Conservation (phyloP, 129 eudicot species). For the Centrapalus pauciflorus region DNA sequence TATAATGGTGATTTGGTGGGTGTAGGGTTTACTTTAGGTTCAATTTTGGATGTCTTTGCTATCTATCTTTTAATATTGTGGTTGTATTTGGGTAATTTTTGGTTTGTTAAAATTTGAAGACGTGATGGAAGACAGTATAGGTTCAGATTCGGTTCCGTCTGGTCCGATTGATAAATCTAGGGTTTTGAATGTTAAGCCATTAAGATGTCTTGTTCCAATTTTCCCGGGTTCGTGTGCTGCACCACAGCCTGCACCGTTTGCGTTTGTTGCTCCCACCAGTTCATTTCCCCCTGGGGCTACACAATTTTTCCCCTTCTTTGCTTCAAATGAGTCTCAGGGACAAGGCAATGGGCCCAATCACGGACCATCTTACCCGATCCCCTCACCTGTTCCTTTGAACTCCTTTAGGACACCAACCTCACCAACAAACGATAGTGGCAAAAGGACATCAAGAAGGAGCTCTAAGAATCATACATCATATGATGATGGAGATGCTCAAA, state of each 20-base stretch:
- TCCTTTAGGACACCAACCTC: slow-evolving; percentile 23
- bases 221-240: slow-evolving; percentile 31
- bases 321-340: slow-evolving; percentile 20
- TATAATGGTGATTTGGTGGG: slow-evolving; percentile 1
- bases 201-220: slow-evolving; percentile 45
- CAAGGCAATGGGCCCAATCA: slow-evolving; percentile 1
- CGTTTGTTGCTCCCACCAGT: slow-evolving; percentile 41
- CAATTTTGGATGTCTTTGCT: neutral
- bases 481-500: slow-evolving; percentile 27
- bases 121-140: slow-evolving; percentile 25
- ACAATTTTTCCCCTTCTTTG: slow-evolving; percentile 46
- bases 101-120: slow-evolving; percentile 9
- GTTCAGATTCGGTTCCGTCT: slow-evolving; percentile 32
- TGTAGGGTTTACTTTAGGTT: neutral
- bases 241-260: slow-evolving; percentile 44
- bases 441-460: slow-evolving; percentile 31
- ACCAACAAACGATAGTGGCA: slow-evolving; percentile 19
- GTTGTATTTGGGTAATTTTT: slow-evolving; percentile 5
- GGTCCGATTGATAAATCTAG: slow-evolving; percentile 38
- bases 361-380: slow-evolving; percentile 18
- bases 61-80: neutral
- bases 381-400: slow-evolving; percentile 30
- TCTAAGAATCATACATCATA: slow-evolving; percentile 22
- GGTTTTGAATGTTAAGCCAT: slow-evolving; percentile 48
- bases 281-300: slow-evolving; percentile 51